These are phyloP conservation scores for Verbascum thapsus DNA, from an alignment of 257 asterid species.

Conservation along the genomic window DNA sequence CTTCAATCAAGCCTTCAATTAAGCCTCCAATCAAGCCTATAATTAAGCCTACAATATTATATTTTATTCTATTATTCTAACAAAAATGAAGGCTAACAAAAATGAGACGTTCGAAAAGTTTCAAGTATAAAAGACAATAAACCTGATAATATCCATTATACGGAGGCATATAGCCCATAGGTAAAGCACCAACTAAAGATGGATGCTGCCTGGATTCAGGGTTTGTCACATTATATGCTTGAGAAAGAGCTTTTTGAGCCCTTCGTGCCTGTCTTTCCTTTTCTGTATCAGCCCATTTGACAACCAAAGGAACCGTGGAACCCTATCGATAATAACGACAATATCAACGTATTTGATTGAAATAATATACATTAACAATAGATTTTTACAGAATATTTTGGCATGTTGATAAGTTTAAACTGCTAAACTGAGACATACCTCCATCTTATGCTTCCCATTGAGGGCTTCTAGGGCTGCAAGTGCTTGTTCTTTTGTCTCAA, in stretches of 20 bases:
- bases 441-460: conserved; percentile 92
- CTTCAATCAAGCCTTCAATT: no score
- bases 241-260: conserved; percentile 85
- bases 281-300: conserved; percentile 99
- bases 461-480: conserved; percentile 88
- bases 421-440: conserved; percentile 55
- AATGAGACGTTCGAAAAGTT: not conserved
- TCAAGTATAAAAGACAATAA: conserved; percentile 25
- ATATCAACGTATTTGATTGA: conserved; percentile 19
- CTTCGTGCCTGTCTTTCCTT: conserved; percentile 90
- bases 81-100: conserved; percentile 12
- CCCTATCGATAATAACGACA: conserved; percentile 51
- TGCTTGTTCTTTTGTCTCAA: conserved; percentile 89
- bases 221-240: conserved; percentile 52
- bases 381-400: no score
- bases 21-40: no score
- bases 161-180: conserved; percentile 84
- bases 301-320: conserved; percentile 90
- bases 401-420: not conserved
- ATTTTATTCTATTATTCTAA: no score
- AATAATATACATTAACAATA: not conserved
- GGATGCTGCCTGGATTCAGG: conserved; percentile 72
- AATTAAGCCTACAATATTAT: no score
- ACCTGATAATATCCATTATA: conserved; percentile 98
- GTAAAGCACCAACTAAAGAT: conserved; percentile 74